Evolutionary conservation across 108 stramenopile genomes (phyloP), one percentile per base, ranked within the genome.

Genomic region (Nitzschia sp.): DNA sequence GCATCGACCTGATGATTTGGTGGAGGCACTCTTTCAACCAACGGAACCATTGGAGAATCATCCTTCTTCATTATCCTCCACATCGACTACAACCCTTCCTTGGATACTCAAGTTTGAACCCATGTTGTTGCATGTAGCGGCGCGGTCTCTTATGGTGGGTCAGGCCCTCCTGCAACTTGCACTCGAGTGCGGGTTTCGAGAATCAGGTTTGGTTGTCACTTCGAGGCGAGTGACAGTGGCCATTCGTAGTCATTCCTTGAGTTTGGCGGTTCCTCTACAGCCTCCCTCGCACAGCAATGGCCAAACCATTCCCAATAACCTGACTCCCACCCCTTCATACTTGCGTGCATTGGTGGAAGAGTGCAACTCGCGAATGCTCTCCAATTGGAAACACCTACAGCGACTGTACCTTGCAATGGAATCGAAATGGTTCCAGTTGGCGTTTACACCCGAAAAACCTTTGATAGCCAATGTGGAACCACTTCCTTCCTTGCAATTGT

Each of bases 41-140:
- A 34, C 29, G 3, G 29, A 34, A 34, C 5, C 29, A 3, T 3
- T 5, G 5, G 29, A 34, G 29, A 3, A 5, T 34, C 29, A 34
- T 34, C n/a, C n/a, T n/a, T 53, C 59, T 21, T 21, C 51, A 10
- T 41, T 53, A 2, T 43, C 9, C 5, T 25, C 11, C 2, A 7
- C 15, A 38, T 1, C 11, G 3, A n/a, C 20, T 37, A 20, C 24
- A 19, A 57, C 58, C 38, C 64, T 51, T 39, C 65, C 74, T 11
- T 71, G 83, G 53, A 84, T 72, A 25, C 85, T 91, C 52, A 83
- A 86, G 46, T 78, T 88, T 55, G 93, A 94, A 62, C 90, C 93
- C 10, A 78, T 91, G 57, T 70, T 94, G 10, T 76, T 94, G 41
- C 93, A 94, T 67, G 66, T 94, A 29, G 90, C 88, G 6, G 90